phyloP scores from a whole-genome alignment of 768 basidiomycete genomes.

The Phylloporus sp. region DNA sequence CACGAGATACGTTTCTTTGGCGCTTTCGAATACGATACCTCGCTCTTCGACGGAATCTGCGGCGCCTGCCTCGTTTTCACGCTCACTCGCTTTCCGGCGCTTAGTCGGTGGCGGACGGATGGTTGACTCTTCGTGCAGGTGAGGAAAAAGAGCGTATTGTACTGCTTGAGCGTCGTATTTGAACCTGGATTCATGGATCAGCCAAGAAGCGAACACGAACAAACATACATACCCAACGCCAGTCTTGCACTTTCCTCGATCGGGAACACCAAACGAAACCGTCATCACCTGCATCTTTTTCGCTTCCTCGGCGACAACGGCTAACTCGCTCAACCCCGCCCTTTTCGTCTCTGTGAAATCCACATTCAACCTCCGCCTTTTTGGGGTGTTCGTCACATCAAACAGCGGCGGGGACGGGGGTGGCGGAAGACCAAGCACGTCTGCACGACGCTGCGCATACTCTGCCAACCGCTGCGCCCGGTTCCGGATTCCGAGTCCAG shows the following conservation, averaged over 20 bases:
- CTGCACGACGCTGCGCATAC: conserved; percentile 57
- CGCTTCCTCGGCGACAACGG: conserved; percentile 36
- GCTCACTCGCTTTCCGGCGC: conserved; percentile 24
- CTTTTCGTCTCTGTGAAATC: conserved; percentile 22
- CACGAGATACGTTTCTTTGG: conserved; percentile 21
- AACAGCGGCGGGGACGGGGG: conserved; percentile 27
- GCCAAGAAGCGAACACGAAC: background rate
- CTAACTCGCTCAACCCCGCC: conserved; percentile 19
- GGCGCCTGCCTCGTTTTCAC: conserved; percentile 7
- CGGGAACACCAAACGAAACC: conserved; percentile 43
- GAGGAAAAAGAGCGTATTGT: conserved; percentile 43
- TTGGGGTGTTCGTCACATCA: conserved; percentile 36
- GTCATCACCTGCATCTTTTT: conserved; percentile 42
- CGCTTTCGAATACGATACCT: conserved; percentile 26
- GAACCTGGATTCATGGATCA: conserved; percentile 35
- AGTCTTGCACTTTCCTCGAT: conserved; percentile 29
- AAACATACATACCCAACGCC: conserved; percentile 42
- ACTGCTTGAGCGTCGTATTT: conserved; percentile 49
- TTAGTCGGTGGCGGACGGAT: conserved; percentile 18
- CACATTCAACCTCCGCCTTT: conserved; percentile 22
- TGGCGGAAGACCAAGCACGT: conserved; percentile 35
- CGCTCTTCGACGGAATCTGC: conserved; percentile 12
- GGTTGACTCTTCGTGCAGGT: conserved; percentile 14
- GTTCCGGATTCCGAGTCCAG: conserved; percentile 56
- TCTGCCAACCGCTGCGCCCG: conserved; percentile 65